Base-by-base conservation (phyloP, 257 asterid species). In the Solanum piurae region DNA sequence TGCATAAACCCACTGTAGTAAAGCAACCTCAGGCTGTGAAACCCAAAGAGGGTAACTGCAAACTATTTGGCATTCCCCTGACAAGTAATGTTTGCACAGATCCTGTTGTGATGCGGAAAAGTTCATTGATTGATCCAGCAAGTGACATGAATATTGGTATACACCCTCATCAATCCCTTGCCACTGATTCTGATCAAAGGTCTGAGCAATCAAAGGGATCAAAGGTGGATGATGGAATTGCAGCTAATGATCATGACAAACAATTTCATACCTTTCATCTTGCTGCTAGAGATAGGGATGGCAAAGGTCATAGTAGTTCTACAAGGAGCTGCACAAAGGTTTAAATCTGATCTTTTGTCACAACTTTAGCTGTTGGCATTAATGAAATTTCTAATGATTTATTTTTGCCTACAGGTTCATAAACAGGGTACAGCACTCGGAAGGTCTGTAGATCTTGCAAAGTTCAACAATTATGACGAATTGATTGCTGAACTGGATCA, bases 281-380 rank as follows among this genome's bases (percentile, higher is more conserved):
- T 46, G 68, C 83, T 83, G 89, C 88, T 82, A 87, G 90, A 87
- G 98, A 93, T 33, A 90, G 91, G 89, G 98, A 93, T 91, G 91
- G 90, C 86, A 97, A 92, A 92, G 91, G 84, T 40, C 92, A 88
- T 86, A 89, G 92, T 75, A 92, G 94, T 89, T 97, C 96, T 33
- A 90, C 91, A 27, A 94, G 99, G 90, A 97, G 99, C 91, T 97
- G 99, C 91, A 97, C 99, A 89, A 97, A 97, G 99, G 99, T 97
- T 85, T 86, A 37, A 34, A 75, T 25, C 38, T 37, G 33, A 18
- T 84, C 52, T 46, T 68, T 80, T 31, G 36, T n/a, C 23, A 80
- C 62, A 23, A 31, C 76, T 75, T 74, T 40, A 23, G 69, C 88
- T 86, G 42, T 74, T 52, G 18, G 74, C 36, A 37, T 13, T 36